phyloP scores from a whole-genome alignment of 805 yeast genomes.

The Schwanniomyces polymorphus region DNA sequence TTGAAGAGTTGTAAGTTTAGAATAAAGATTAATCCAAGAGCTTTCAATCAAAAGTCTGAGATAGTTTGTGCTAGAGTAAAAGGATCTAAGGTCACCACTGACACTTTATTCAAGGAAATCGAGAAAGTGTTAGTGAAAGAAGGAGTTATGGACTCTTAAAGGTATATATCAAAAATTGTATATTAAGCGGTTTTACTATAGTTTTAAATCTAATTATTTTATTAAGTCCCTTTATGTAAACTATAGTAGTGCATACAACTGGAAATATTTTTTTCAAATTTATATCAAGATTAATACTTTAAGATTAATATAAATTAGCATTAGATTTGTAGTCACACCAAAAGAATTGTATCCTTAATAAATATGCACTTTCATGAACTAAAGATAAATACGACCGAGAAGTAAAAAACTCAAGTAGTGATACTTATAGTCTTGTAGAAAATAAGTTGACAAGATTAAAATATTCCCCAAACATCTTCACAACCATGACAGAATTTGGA shows the following conservation, averaged over 20 bases:
- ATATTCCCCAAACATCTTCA: conserved; percentile 95
- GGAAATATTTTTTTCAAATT: background rate
- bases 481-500: conserved; percentile 98
- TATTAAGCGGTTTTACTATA: background rate
- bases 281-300: no score
- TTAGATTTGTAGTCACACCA: background rate
- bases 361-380: conserved; percentile 2
- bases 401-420: conserved; percentile 2
- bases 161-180: background rate
- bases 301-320: no score
- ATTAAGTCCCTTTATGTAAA: background rate
- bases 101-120: conserved; percentile 59
- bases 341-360: background rate
- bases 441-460: conserved; percentile 15
- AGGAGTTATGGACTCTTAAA: conserved; percentile 47
- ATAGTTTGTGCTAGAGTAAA: conserved; percentile 60
- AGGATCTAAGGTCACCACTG: conserved; percentile 65
- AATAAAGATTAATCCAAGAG: conserved; percentile 48
- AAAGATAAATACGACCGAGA: conserved; percentile 2
- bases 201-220: background rate
- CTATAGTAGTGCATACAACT: background rate
- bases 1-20: conserved; percentile 65
- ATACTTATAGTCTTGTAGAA: background rate
- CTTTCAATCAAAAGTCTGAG: conserved; percentile 45
- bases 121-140: conserved; percentile 66